Percentiles rank a stretch among this genome's conserved stretches.
Conservation (phyloP, 1,284 basidiomycete genomes). For the Termitomyces sp. region DNA sequence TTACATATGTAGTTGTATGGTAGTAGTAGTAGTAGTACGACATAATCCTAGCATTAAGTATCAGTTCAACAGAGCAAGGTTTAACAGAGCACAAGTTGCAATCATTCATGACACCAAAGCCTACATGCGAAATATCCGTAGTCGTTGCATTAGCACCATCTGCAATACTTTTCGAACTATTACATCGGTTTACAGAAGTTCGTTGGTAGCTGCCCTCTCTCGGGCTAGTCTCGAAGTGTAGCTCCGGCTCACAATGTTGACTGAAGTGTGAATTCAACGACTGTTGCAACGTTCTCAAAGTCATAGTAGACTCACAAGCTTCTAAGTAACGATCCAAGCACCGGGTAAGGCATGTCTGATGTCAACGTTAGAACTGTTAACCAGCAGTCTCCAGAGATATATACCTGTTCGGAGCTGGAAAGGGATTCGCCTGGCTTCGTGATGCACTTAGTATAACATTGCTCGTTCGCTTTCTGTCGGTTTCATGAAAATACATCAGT, state of each 20-base stretch:
- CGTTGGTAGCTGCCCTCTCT: constrained; percentile 35
- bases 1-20: constrained; percentile 15
- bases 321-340: constrained; percentile 83
- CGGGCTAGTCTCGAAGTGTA: constrained; percentile 57
- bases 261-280: constrained; percentile 30
- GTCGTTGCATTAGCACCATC: neutral
- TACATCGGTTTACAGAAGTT: constrained; percentile 17
- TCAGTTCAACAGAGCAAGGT: neutral
- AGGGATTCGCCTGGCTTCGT: constrained; percentile 72
- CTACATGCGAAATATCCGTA: neutral
- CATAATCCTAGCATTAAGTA: neutral
- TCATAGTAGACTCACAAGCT: constrained; percentile 56
- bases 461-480: constrained; percentile 67
- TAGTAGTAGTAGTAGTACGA: constrained; percentile 10
- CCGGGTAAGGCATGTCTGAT: constrained; percentile 65
- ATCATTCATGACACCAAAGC: neutral
- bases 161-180: neutral
- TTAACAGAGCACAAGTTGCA: neutral
- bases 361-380: neutral
- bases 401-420: constrained; percentile 69
- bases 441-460: constrained; percentile 74
- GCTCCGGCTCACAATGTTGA: constrained; percentile 68
- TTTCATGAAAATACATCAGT: neutral
- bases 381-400: neutral
- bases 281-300: neutral